phyloP scores from a whole-genome alignment of 2,329 filamentous ascomycete genomes.

The Fusarium concolor region DNA sequence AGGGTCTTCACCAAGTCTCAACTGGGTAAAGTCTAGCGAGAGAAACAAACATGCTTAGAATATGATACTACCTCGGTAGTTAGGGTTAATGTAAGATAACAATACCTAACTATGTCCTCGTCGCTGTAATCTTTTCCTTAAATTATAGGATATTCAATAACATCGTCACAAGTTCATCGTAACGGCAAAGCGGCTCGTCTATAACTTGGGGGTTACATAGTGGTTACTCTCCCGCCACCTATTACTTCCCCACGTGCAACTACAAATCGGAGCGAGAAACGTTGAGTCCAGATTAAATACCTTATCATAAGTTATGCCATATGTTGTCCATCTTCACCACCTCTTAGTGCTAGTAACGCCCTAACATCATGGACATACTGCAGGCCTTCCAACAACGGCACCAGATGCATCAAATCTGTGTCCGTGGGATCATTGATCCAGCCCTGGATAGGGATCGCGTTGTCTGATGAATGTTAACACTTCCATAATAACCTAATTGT shows the following conservation, averaged over 20 bases:
- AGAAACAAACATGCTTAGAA: too few relatives aligned
- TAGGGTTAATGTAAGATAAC: neutral
- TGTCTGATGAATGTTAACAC: conserved; percentile 70
- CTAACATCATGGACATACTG: conserved; percentile 98
- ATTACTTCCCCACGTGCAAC: conserved; percentile 26
- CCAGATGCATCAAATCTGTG: conserved; percentile 90
- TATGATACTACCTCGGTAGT: too few relatives aligned
- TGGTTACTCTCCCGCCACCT: conserved; percentile 24
- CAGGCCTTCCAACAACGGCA: conserved; percentile 91
- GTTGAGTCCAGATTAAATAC: conserved; percentile 23
- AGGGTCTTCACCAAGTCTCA: too few relatives aligned
- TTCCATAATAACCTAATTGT: neutral
- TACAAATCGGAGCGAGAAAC: conserved; percentile 20
- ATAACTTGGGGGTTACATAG: neutral
- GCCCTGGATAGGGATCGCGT: conserved; percentile 98
- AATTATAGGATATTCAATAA: neutral
- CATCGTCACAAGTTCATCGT: neutral
- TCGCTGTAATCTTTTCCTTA: neutral
- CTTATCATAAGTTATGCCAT: conserved; percentile 54
- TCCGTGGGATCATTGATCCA: conserved; percentile 99
- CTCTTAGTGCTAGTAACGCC: conserved; percentile 86
- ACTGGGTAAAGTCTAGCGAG: neutral
- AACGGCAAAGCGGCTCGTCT: neutral
- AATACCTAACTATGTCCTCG: neutral
- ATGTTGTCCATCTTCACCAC: conserved; percentile 81